A percentile compares a stretch with the other conserved stretches of the same genome.
These are phyloP conservation scores for Saccharomyces hybrid DNA, from an alignment of 1,139 yeast species.

Conservation along the genomic window DNA sequence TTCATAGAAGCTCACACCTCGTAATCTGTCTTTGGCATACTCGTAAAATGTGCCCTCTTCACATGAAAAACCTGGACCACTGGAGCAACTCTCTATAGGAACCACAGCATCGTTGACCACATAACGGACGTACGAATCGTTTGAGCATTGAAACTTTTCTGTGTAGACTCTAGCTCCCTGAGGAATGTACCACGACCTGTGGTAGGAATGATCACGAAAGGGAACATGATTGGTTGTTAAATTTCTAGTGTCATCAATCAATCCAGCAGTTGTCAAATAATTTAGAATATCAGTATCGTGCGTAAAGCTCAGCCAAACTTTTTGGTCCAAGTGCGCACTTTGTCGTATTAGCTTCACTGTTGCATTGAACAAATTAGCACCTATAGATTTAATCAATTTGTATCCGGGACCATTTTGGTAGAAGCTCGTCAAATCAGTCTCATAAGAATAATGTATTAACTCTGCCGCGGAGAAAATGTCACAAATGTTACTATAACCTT, in stretches of 20 bases:
- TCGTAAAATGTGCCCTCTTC: no score
- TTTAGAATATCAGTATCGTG: conserved; percentile 54
- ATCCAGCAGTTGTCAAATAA: conserved; percentile 45
- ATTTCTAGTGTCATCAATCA: conserved; percentile 33
- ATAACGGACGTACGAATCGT: no score
- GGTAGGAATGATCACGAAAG: conserved; percentile 32
- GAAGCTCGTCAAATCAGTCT: no score
- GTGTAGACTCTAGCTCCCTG: conserved; percentile 51
- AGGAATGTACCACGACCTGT: conserved; percentile 35
- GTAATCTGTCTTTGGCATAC: no score
- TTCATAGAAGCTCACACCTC: no score
- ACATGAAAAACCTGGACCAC: no score
- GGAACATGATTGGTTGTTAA: conserved; percentile 32
- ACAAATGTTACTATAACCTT: conserved; percentile 49
- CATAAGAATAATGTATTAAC: no score
- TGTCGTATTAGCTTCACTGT: conserved; percentile 24
- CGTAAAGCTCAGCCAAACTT: conserved; percentile 39
- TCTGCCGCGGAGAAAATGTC: no score
- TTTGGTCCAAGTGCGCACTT: conserved; percentile 5
- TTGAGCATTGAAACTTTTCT: conserved; percentile 37
- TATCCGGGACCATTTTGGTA: conserved; percentile 8
- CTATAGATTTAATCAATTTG: conserved; percentile 37
- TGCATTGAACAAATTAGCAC: conserved; percentile 48
- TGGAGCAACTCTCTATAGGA: no score
- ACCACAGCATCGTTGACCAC: no score